phyloP scores from a whole-genome alignment of 2,329 filamentous ascomycete species.

The Alternaria rosae region DNA sequence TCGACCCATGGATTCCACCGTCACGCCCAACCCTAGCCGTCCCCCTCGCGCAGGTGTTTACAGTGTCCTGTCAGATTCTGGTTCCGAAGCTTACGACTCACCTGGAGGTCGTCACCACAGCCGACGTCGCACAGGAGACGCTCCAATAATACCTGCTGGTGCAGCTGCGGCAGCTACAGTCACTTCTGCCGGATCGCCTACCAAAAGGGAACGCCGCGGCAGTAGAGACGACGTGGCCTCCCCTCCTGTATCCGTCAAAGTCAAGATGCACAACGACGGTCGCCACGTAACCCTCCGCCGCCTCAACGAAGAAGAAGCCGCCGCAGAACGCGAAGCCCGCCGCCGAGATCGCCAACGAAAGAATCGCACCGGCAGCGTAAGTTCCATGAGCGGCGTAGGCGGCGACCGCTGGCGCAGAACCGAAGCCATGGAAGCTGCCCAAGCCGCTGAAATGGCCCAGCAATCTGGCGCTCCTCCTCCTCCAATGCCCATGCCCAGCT shows the following conservation, averaged over 20 bases:
- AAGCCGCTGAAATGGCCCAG: conserved; percentile 42
- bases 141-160: conserved; percentile 35
- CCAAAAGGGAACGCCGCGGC: conserved; percentile 40
- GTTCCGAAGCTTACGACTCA: conserved; percentile 49
- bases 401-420: conserved; percentile 51
- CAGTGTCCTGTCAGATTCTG: conserved; percentile 52
- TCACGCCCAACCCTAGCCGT: conserved; percentile 39
- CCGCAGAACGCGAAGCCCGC: conserved; percentile 64
- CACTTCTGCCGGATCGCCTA: conserved; percentile 37
- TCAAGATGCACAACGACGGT: conserved; percentile 71
- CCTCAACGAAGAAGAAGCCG: conserved; percentile 68
- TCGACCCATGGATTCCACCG: conserved; percentile 36
- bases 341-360: conserved; percentile 55
- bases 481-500: conserved; percentile 38
- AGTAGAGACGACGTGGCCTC: conserved; percentile 57
- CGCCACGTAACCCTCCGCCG: conserved; percentile 68
- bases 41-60: conserved; percentile 45
- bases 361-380: conserved; percentile 51
- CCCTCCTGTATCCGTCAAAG: conserved; percentile 69
- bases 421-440: conserved; percentile 47
- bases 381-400: conserved; percentile 46
- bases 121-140: conserved; percentile 39
- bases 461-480: conserved; percentile 28
- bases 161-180: conserved; percentile 38
- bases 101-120: conserved; percentile 46